Evolutionary conservation across 495 filamentous ascomycete genomes (phyloP), one percentile per base, ranked within the genome.

Genomic region (Penicillium fimorum): DNA sequence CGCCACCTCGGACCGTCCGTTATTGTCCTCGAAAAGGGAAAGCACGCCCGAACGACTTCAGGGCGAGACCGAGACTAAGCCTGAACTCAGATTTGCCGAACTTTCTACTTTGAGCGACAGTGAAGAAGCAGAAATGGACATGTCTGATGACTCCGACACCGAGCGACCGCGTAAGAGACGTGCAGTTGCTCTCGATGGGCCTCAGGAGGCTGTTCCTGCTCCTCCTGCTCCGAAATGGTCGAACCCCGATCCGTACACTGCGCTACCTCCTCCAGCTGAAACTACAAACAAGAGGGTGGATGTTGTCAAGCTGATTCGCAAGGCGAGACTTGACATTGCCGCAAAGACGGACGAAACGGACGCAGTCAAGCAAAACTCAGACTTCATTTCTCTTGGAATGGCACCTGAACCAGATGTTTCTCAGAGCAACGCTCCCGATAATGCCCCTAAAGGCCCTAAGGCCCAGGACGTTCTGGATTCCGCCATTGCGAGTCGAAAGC

Each of bases 201-300:
- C 9, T 67, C 12, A 60, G 42, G 58, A 50, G 1, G 30, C 77
- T 43, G 61, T 51, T 17, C 42, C 63, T 7, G 49, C 47, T 3
- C 43, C 53, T 32, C 77, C 57, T 12, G 61, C 60, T 3, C 91
- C 91, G 0, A 88, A 86, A 69, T 97, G 92, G 92, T 96, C 90
- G 1, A 97, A 97, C 62, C 91, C 92, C 4, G 92, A 97, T 70
- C 90, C 91, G 0, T 97, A 96, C 71, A 94, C 89, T 4, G 86
- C 78, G 3, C 74, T 94, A 8, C 92, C 92, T 6, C 89, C 90
- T 7, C 79, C 84, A 0, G 86, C 88, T 61, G 83, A 81, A 60
- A 78, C 81, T 37, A 54, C 52, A 33, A 75, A 76, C 17, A 91
- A 90, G 63, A 88, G 85, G 67, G 85, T 87, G 59, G 90, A 96